Base-by-base conservation (phyloP, 2,329 filamentous ascomycete genomes). In the Gaeumannomyces tritici region DNA sequence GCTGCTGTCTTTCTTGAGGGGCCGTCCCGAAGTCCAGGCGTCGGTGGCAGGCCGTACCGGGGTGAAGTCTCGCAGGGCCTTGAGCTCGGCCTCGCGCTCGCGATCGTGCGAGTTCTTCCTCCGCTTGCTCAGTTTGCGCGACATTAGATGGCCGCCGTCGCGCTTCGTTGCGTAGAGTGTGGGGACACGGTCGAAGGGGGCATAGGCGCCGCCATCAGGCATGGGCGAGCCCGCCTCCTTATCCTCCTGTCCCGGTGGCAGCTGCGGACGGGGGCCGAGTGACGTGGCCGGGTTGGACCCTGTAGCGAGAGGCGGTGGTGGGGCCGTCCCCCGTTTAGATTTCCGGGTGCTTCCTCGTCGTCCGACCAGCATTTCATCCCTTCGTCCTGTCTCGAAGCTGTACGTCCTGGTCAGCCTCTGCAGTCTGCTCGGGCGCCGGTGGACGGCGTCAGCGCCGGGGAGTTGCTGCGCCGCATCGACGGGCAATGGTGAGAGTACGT, bases 81-180 rank as follows among this genome's bases (percentile, higher is more conserved):
- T 90, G 70, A 97, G 92, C 75, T 96, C 91, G 65, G 90, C 90
- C 74, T 96, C 93, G 63, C 93, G 84, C 63, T 89, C 82, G 71
- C 86, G 84, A 65, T 96, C 90, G 65, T 89, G 82, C 67, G 65
- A 63, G 59, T 88, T 87, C 69, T 88, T 87, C 68, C 88, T 85
- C 75, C 90, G 93, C 76, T 90, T 96, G 55, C 89, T 89, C 70
- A 86, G 91, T 65, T 88, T 87, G 64, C 87, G 84, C 61, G 84
- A 75, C 31, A 88, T 75, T 28, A 78, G 77, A 60, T 86, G 83
- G 66, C 82, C 80, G 63, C 80, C 80, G 65, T 80, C 80, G 68
- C 84, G 83, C 72, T 88, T 90, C 67, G 79, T 81, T 29, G 66
- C 57, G 75, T 85, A 80, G 31, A 87, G 72, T 11, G 84, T 87